Evolutionary conservation across 2,329 filamentous ascomycete species (phyloP), one percentile per base, ranked within the genome.

Genomic region (Trichoderma harzianum): DNA sequence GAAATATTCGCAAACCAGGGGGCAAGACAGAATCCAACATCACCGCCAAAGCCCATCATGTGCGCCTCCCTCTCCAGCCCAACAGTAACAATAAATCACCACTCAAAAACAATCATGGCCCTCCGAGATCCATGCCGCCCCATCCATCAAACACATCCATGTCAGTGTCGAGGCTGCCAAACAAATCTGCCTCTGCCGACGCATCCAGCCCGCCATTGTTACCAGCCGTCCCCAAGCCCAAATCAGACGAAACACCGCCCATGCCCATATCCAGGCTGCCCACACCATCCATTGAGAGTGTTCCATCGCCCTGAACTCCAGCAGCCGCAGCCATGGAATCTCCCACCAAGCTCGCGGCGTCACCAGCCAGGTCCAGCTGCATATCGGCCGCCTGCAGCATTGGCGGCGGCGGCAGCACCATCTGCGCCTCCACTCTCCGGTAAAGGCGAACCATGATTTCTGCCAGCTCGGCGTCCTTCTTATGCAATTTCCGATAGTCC

Each of bases 371-470:
- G 39, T 79, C 82, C 7, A 86, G 78, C 14, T 78, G 78, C 66
- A 87, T 81, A 47, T 83, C 83, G 5, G 78, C 78, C 28, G 78
- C 78, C 58, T 84, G 83, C 21, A 87, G 79, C 75, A 87, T 83
- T 3, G 82, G 81, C 4, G 80, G 76, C 68, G 81, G 80, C 26
- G 81, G 80, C 76, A 78, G 80, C 39, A 83, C 82, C 83, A 92
- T 86, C 77, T 91, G 90, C n/a, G 87, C 85, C 79, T 93, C 90
- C 12, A 93, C 90, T 3, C 86, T 84, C 30, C 90, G 84, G 77
- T 91, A 84, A 8, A 92, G 84, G 8, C 90, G 88, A 11, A 91
- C 87, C 16, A 90, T 82, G 10, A 86, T 86, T 78, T 92, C 90
- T 1, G 90, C 89, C 58, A 88, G 81, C 21, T 83, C 80, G 1